A percentile compares a stretch with the other conserved stretches of the same genome.
Conservation (phyloP, 164 flowering plant genomes). For the Piper betle region DNA sequence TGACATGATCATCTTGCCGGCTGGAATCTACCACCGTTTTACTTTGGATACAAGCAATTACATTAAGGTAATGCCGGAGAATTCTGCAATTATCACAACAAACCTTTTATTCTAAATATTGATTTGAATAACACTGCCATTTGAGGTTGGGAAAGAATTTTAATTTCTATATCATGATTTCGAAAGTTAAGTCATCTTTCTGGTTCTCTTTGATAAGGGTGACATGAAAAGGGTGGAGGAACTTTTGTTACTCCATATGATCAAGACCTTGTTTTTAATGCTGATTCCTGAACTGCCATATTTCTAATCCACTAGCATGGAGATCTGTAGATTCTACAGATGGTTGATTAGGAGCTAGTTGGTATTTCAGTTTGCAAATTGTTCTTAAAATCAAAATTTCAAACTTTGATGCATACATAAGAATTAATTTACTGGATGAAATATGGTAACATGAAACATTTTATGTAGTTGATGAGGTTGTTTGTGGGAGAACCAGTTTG, state of each 20-base stretch:
- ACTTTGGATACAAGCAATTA: constrained; percentile 75
- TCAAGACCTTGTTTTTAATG: too few species aligned
- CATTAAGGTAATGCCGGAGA: constrained; percentile 39
- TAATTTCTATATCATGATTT: too few species aligned
- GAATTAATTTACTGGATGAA: background rate
- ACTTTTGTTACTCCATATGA: too few species aligned
- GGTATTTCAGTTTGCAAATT: background rate
- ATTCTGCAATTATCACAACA: background rate
- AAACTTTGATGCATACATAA: background rate
- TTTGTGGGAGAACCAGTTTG: constrained; percentile 91
- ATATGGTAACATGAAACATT: background rate
- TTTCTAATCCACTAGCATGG: too few species aligned
- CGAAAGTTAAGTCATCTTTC: too few species aligned
- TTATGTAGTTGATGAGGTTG: constrained; percentile 72
- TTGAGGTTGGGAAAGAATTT: too few species aligned
- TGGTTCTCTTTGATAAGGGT: too few species aligned
- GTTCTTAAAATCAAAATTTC: background rate
- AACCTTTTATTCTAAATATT: background rate
- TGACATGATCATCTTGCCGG: constrained; percentile 78
- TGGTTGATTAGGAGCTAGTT: background rate
- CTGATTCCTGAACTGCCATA: too few species aligned
- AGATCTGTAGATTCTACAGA: too few species aligned
- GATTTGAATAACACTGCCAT: too few species aligned
- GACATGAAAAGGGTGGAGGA: too few species aligned
- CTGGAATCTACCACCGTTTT: constrained; percentile 94